Conservation (phyloP, 1,284 basidiomycete genomes). For the Grifola frondosa region DNA sequence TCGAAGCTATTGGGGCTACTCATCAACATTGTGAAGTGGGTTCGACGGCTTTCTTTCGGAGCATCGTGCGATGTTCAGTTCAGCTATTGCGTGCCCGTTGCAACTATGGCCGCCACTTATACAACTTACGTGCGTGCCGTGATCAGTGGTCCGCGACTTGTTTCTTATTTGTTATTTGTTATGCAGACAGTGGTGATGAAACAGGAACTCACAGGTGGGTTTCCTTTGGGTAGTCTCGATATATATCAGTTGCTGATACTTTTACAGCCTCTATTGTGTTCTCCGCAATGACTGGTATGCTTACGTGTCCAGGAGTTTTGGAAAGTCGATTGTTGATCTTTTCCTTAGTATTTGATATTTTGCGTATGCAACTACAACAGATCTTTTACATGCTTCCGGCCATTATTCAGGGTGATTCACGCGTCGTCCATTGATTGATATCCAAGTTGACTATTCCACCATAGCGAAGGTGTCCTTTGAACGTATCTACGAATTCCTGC, state of each 20-base stretch:
- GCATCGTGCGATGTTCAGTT: no score
- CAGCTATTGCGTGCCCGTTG: slow-evolving; percentile 61
- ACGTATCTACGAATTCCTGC: slow-evolving; percentile 47
- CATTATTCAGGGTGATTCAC: slow-evolving; percentile 31
- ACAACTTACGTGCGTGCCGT: slow-evolving; percentile 46
- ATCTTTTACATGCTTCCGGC: slow-evolving; percentile 33
- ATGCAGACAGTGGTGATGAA: slow-evolving; percentile 36
- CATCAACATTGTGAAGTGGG: slow-evolving; percentile 14
- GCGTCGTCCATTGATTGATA: slow-evolving; percentile 24
- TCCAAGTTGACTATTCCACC: slow-evolving; percentile 25
- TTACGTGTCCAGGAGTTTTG: no score
- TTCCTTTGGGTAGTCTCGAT: neutral
- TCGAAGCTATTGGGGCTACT: slow-evolving; percentile 11
- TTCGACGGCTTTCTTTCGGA: no score
- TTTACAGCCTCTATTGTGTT: slow-evolving; percentile 39
- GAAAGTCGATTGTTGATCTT: neutral
- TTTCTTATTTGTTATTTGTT: neutral
- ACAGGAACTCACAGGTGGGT: slow-evolving; percentile 31
- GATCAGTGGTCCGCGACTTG: neutral
- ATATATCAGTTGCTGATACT: slow-evolving; percentile 19
- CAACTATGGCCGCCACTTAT: slow-evolving; percentile 70
- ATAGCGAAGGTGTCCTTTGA: slow-evolving; percentile 47
- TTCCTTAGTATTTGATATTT: slow-evolving; percentile 36
- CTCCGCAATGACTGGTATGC: slow-evolving; percentile 37
- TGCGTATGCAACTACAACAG: slow-evolving; percentile 32